These are phyloP conservation scores for Eimeria maxima DNA, from an alignment of 169 alveolate genomes.

Conservation along the genomic window DNA sequence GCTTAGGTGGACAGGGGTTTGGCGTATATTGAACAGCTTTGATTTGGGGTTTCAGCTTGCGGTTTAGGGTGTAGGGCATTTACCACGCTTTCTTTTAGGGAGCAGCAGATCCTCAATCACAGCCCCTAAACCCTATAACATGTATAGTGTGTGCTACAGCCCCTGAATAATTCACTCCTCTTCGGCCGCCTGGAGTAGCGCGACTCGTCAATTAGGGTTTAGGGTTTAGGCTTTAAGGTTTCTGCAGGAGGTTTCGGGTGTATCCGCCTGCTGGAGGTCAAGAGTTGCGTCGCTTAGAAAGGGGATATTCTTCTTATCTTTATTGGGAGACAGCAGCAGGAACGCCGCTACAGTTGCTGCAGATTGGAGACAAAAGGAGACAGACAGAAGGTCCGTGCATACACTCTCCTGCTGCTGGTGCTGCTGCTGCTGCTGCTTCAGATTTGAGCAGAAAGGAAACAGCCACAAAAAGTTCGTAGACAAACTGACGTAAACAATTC, in stretches of 20 bases:
- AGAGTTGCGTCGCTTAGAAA: not conserved
- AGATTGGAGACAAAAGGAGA: not conserved
- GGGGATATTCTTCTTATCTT: not conserved
- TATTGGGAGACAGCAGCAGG: not conserved
- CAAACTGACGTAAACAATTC: too few relatives aligned
- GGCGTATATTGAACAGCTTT: too few relatives aligned
- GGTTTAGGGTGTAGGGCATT: not conserved
- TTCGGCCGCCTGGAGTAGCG: too few relatives aligned
- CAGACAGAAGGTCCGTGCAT: not conserved
- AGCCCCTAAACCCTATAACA: too few relatives aligned
- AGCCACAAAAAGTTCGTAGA: too few relatives aligned
- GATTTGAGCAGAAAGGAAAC: too few relatives aligned
- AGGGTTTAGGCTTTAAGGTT: not conserved
- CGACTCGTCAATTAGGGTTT: too few relatives aligned
- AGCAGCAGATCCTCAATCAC: too few relatives aligned
- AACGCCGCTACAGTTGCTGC: not conserved
- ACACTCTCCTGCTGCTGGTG: not conserved
- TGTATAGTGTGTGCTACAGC: too few relatives aligned
- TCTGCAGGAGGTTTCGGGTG: constrained; percentile 21
- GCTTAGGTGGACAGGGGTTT: not conserved
- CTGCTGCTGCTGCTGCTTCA: too few relatives aligned
- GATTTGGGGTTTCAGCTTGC: not conserved
- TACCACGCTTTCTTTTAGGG: not conserved
- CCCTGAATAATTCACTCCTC: too few relatives aligned
- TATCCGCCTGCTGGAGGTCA: not conserved